Evolutionary conservation across 768 basidiomycete species (phyloP), one percentile per base, ranked within the genome.

Genomic region (Terana coerulea): DNA sequence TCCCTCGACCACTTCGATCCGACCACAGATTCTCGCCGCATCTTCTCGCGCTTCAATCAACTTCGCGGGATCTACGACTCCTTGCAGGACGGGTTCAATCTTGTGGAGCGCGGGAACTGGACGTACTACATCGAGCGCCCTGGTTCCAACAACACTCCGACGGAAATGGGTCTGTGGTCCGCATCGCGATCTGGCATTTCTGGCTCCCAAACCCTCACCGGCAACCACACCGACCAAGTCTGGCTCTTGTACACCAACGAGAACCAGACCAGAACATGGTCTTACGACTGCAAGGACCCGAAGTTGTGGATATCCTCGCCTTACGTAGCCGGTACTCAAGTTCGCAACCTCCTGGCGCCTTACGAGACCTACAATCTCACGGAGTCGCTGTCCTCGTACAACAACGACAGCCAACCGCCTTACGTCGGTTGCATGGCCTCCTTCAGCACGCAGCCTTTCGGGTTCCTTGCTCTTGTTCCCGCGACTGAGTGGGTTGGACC

Each of bases 1-100:
- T 80, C 88, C 2, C 81, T 95, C 28, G 94, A 97, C 61, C 94
- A 97, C 66, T 95, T 95, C 65, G 94, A 97, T 67, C 91, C 92
- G 24, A 95, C 93, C 2, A 72, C 84, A 11, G 84, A 89, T 61
- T 77, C 78, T 33, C 81, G 88, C 33, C 84, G 91, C 50, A 63
- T 91, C 51, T 83, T 91, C 61, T 65, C 80, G 15, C 89, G 88
- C 47, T 85, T 91, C 71, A 66, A 86, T 51, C 75, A 81, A 60
- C 74, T 95, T 31, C 86, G 94, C 26, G 65, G 65, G 5, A 68
- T 74, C 12, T 95, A 86, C 67, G 79, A 75, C 21, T 76, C 88
- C 2, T 75, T 95, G 10, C 90, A 90, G 65, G 94, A 97, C 60
- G 94, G 94, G 2, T 91, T 84, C 61, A 78, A 86, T 62, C 78